Evolutionary conservation across 345 rosid genomes (phyloP).

Genomic region (Iberis pinnata): DNA sequence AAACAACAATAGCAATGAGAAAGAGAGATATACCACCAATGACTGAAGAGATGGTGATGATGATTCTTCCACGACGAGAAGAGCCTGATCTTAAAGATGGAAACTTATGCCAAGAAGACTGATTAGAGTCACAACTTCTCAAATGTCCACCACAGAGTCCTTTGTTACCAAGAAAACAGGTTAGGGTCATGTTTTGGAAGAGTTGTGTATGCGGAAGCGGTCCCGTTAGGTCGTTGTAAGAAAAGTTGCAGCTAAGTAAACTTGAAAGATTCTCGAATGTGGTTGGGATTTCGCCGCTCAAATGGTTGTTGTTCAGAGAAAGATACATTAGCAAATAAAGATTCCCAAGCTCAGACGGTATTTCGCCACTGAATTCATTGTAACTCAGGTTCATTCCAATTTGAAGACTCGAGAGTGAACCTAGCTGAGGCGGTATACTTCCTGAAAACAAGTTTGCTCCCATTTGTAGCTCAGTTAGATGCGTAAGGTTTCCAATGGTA

Average conservation of each 20-base stretch:
- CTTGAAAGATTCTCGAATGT: constrained; percentile 62
- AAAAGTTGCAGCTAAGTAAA: constrained; percentile 80
- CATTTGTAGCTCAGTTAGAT: constrained; percentile 82
- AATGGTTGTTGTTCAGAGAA: constrained; percentile 64
- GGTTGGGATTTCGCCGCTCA: constrained; percentile 66
- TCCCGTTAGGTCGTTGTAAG: constrained; percentile 73
- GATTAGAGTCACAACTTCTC: constrained; percentile 37
- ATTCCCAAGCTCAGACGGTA: constrained; percentile 73
- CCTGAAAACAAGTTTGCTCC: constrained; percentile 83
- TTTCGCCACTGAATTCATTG: constrained; percentile 58
- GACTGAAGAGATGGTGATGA: constrained; percentile 46
- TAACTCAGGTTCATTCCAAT: constrained; percentile 88
- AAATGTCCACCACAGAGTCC: constrained; percentile 81
- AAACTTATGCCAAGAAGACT: constrained; percentile 35
- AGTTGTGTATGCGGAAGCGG: constrained; percentile 51
- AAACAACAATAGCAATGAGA: constrained; percentile 52
- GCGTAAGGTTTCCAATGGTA: constrained; percentile 61
- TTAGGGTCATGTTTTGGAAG: constrained; percentile 52
- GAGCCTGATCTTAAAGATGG: constrained; percentile 20
- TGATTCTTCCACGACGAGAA: constrained; percentile 45
- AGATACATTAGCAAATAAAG: constrained; percentile 60
- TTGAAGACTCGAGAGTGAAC: constrained; percentile 75
- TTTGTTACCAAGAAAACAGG: constrained; percentile 59
- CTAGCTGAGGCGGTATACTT: constrained; percentile 62
- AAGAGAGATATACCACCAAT: constrained; percentile 74